phyloP scores from a whole-genome alignment of 2,329 filamentous ascomycete genomes.

The Dissoconium aciculare region DNA sequence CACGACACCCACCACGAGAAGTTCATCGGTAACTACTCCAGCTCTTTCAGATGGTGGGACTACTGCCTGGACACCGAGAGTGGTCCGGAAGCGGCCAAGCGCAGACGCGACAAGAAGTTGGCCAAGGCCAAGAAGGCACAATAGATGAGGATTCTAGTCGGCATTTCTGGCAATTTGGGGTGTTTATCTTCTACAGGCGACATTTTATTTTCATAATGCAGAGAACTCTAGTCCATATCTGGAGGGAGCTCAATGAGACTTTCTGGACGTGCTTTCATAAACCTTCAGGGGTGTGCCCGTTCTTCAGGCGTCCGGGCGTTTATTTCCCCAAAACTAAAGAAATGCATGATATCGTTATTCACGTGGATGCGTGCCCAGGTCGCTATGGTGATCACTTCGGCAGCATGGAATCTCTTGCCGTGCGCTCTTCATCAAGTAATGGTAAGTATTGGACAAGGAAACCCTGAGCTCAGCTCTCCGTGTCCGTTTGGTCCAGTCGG shows the following conservation, averaged over 20 bases:
- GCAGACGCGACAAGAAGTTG: slow-evolving; percentile 63
- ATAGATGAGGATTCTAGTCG: slow-evolving; percentile 25
- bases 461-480: too few relatives aligned
- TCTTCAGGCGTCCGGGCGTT: too few relatives aligned
- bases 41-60: slow-evolving; percentile 99
- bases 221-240: neutral
- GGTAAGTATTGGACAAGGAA: too few relatives aligned
- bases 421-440: too few relatives aligned
- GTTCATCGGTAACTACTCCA: slow-evolving; percentile 96
- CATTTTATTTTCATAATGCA: slow-evolving; percentile 1
- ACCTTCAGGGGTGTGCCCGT: too few relatives aligned
- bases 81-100: slow-evolving; percentile 71
- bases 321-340: too few relatives aligned
- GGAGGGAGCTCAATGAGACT: too few relatives aligned
- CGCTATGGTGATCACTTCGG: too few relatives aligned
- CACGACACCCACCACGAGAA: slow-evolving; percentile 96
- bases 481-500: too few relatives aligned
- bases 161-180: neutral
- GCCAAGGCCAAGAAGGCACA: slow-evolving; percentile 55
- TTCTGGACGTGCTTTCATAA: slow-evolving; percentile 2
- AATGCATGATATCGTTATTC: too few relatives aligned
- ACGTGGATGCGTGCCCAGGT: too few relatives aligned
- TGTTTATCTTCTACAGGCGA: neutral
- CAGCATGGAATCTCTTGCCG: too few relatives aligned
- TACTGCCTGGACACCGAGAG: slow-evolving; percentile 86